Evolutionary conservation across 345 rosid species (phyloP).

Genomic region (Gynandropsis gynandra): DNA sequence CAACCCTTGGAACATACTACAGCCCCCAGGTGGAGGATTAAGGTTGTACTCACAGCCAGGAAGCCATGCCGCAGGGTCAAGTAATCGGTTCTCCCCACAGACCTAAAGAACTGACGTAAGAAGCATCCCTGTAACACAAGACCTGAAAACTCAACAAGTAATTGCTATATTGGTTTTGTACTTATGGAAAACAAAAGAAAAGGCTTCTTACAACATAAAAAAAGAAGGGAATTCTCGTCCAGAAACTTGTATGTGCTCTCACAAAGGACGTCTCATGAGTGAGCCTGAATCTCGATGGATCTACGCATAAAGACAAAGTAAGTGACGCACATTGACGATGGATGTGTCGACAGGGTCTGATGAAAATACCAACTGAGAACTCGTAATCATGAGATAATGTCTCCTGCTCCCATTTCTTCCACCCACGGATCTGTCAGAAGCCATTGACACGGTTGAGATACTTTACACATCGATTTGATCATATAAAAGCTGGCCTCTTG

Average conservation of each 20-base stretch:
- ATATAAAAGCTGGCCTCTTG: not conserved
- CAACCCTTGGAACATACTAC: too few relatives aligned
- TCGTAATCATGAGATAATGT: conserved; percentile 68
- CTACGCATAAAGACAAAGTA: conserved; percentile 29
- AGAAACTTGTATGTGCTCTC: conserved; percentile 63
- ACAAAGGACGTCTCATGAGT: conserved; percentile 88
- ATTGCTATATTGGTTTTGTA: not conserved
- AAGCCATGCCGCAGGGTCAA: conserved; percentile 85
- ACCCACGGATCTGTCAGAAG: conserved; percentile 60
- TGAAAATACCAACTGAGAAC: conserved; percentile 58
- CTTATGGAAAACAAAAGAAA: not conserved
- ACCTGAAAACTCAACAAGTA: not conserved
- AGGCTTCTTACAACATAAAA: conserved; percentile 60
- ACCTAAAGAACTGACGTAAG: conserved; percentile 79
- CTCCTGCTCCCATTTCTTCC: conserved; percentile 94
- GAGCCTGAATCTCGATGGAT: conserved; percentile 85
- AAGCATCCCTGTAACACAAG: conserved; percentile 66
- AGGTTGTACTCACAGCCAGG: conserved; percentile 56
- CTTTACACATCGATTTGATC: not conserved
- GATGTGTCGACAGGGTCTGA: not conserved
- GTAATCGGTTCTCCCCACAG: conserved; percentile 75
- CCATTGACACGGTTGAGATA: not conserved
- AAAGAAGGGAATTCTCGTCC: conserved; percentile 72
- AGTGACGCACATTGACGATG: not conserved
- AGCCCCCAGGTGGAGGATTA: too few relatives aligned